Percentiles rank a stretch among this genome's conserved stretches.
Evolutionary conservation across 2,329 filamentous ascomycete genomes (phyloP).

Genomic region (Colletotrichum melonis): DNA sequence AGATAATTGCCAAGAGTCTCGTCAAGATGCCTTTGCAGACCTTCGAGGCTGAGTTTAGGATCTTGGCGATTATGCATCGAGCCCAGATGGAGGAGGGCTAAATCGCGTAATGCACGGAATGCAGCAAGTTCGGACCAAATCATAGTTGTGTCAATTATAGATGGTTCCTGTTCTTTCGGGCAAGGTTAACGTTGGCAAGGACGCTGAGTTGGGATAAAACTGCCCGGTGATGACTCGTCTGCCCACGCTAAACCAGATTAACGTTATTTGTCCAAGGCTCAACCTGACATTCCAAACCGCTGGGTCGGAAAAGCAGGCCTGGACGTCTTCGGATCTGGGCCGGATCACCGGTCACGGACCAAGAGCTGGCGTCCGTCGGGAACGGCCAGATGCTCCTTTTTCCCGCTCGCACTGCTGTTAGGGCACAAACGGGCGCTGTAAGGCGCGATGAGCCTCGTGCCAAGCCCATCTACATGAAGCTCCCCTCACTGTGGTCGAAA

Average conservation of each 20-base stretch:
- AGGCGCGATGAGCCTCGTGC: background rate
- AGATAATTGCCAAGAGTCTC: too few relatives aligned
- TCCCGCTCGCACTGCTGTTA: too few relatives aligned
- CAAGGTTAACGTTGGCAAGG: background rate
- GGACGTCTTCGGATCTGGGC: background rate
- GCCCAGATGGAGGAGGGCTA: too few relatives aligned
- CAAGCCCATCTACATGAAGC: background rate
- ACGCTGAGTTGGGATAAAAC: background rate
- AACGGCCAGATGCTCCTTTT: too few relatives aligned
- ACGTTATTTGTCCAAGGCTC: background rate
- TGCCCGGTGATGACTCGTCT: background rate
- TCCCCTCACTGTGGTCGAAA: background rate
- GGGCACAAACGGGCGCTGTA: background rate
- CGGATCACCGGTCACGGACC: background rate
- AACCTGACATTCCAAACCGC: background rate
- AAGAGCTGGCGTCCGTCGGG: background rate
- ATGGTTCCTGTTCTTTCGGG: background rate
- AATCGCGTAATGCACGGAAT: too few relatives aligned
- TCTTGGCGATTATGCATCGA: too few relatives aligned
- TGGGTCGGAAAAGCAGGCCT: background rate
- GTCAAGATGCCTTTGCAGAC: too few relatives aligned
- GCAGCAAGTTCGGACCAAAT: too few relatives aligned
- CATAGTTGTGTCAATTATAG: background rate
- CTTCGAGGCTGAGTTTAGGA: too few relatives aligned
- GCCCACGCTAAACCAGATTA: slow-evolving; percentile 8